A percentile compares a stretch with the other conserved stretches of the same genome.
Conservation (phyloP, 2,329 filamentous ascomycete species). For the Pseudogymnoascus sp. region DNA sequence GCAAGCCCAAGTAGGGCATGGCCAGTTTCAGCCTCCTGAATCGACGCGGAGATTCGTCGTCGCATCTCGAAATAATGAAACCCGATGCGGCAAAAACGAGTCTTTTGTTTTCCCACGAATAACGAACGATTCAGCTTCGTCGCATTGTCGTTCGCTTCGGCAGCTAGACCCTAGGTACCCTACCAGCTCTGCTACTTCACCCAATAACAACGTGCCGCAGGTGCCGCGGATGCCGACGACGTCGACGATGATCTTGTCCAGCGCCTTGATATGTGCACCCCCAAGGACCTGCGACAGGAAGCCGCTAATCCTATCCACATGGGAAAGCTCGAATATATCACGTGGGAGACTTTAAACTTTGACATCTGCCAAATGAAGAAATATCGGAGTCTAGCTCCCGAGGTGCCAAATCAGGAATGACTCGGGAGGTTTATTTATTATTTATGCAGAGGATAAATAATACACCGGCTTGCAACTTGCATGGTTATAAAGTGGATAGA, state of each 20-base stretch:
- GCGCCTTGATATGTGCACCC: background rate
- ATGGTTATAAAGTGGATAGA: background rate
- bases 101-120: slow-evolving; percentile 2
- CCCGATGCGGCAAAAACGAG: background rate
- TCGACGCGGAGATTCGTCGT: background rate
- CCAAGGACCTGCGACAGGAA: background rate
- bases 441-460: background rate
- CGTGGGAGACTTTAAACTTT: background rate
- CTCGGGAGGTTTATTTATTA: background rate
- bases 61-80: slow-evolving; percentile 5
- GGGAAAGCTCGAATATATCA: background rate
- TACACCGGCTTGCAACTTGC: background rate
- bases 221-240: background rate
- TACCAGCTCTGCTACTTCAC: background rate
- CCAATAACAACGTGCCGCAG: background rate
- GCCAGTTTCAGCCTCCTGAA: background rate
- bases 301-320: background rate
- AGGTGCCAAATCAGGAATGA: background rate
- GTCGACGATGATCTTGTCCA: background rate
- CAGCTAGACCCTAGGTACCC: background rate
- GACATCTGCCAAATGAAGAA: background rate
- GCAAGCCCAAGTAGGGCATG: background rate
- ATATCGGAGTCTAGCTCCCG: background rate
- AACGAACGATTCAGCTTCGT: background rate
- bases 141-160: background rate